Conservation (phyloP, 805 yeast species). For the Starmera amethionina region DNA sequence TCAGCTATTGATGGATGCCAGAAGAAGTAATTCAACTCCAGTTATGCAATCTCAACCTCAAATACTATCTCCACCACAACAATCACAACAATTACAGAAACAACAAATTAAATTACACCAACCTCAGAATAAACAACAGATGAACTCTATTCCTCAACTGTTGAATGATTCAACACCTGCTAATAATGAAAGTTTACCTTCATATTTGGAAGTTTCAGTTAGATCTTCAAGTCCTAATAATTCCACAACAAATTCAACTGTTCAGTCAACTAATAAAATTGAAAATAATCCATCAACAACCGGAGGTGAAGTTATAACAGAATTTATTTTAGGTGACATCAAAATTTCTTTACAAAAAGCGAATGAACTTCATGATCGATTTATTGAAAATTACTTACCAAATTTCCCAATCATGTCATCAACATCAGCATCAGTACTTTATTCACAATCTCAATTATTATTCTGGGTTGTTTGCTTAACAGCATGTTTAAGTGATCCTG, state of each 20-base stretch:
- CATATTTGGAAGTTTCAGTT: constrained; percentile 31
- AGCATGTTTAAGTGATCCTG: constrained; percentile 80
- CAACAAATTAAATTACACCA: too few relatives aligned
- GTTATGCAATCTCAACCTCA: constrained; percentile 10
- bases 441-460: constrained; percentile 71
- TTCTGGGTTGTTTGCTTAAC: constrained; percentile 90
- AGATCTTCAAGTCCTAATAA: constrained; percentile 23
- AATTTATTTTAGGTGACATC: constrained; percentile 72
- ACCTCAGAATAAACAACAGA: too few relatives aligned
- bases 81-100: too few relatives aligned
- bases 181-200: constrained; percentile 29
- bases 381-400: constrained; percentile 59
- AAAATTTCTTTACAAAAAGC: constrained; percentile 59
- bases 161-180: constrained; percentile 34
- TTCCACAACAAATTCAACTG: constrained; percentile 1
- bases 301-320: constrained; percentile 29
- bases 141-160: constrained; percentile 18
- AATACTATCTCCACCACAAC: constrained; percentile 6
- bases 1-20: constrained; percentile 26
- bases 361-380: constrained; percentile 57
- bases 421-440: constrained; percentile 61
- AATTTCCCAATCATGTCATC: constrained; percentile 73
- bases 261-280: not conserved
- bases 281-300: not conserved
- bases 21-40: constrained; percentile 12